Base-by-base conservation (phyloP, 176 grass and related monocot genomes). In the Carex scoparia region DNA sequence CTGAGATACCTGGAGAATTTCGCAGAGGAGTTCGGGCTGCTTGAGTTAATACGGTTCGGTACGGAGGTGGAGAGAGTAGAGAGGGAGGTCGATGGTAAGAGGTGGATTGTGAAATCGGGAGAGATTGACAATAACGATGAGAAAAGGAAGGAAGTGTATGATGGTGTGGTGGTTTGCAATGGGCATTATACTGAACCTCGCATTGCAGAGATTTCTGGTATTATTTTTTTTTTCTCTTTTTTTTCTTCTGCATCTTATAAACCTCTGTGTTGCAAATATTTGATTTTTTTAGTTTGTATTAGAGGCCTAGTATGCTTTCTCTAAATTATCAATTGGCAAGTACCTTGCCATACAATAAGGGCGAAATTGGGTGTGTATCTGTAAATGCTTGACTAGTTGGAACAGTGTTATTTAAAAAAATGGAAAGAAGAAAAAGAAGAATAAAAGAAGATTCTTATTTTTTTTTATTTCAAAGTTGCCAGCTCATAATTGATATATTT, bases 1-100 rank as follows among this genome's bases (percentile, higher is more conserved):
- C 91, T 99, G 14, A 77, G 91, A 1, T 95, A 99, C 77, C 87
- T 99, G 13, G 81, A 99, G 88, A 88, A 65, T 61, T 99, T 99
- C n/a, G 85, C 87, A 5, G 65, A 80, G 61, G 81, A 87, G 48
- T 99, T 99, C 38, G 81, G 92, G 31, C 84, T 95, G 59, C 67
- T 85, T 70, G 67, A 71, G 0, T 55, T 92, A 49, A 30, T 99
- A 63, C 80, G 88, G 37, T 99, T 95, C 54, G 63, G 85, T 88
- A 95, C 86, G n/a, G 89, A 93, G 84, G 91, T 90, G 40, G 69
- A 80, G n/a, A 10, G 19, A 72, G 89, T 90, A 66, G 81, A 81
- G 69, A 83, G 64, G 79, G 84, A 81, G 56, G 40, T 61, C 44
- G 79, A 81, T 19, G 85, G 72, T 48, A 54, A 69, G 64, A 67